A percentile compares a stretch with the other conserved stretches of the same genome.
These are phyloP conservation scores for Blumeria graminis DNA, from an alignment of 2,329 filamentous ascomycete species.

Conservation along the genomic window DNA sequence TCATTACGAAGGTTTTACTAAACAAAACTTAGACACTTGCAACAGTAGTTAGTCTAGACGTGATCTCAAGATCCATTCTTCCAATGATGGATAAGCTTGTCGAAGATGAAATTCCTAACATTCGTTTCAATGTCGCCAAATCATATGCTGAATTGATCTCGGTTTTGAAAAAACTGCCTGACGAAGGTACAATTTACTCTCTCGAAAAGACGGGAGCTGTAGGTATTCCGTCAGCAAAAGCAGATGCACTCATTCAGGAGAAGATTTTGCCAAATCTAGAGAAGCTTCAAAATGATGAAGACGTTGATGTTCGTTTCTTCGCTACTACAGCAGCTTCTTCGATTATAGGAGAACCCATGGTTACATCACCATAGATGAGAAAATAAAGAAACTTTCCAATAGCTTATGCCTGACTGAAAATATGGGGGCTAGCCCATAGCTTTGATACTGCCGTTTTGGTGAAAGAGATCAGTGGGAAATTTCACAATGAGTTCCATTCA, in stretches of 20 bases:
- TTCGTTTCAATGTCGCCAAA: conserved; percentile 98
- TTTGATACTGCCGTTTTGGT: too few species aligned
- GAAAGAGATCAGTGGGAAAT: too few species aligned
- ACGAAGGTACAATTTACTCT: conserved; percentile 64
- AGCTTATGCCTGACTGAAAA: background rate
- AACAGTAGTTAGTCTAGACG: conserved; percentile 74
- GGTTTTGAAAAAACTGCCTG: conserved; percentile 75
- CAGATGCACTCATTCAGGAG: conserved; percentile 60
- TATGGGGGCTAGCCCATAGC: background rate
- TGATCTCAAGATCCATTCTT: conserved; percentile 79
- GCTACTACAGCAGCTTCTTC: conserved; percentile 60
- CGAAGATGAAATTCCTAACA: conserved; percentile 88
- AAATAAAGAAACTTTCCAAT: conserved; percentile 10
- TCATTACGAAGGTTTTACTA: background rate
- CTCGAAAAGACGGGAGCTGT: conserved; percentile 54
- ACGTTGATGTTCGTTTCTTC: conserved; percentile 96
- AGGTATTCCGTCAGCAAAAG: conserved; percentile 39
- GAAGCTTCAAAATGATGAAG: conserved; percentile 90
- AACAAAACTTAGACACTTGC: conserved; percentile 51
- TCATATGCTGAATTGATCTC: conserved; percentile 79
- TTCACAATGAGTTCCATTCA: too few species aligned
- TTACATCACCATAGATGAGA: conserved; percentile 22
- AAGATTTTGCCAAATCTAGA: conserved; percentile 73
- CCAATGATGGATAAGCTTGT: conserved; percentile 93
- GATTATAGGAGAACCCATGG: conserved; percentile 25